Percentiles rank a stretch among this genome's conserved stretches.
phyloP scores from a whole-genome alignment of 2,329 filamentous ascomycete genomes.

The Emericellopsis atlantica region DNA sequence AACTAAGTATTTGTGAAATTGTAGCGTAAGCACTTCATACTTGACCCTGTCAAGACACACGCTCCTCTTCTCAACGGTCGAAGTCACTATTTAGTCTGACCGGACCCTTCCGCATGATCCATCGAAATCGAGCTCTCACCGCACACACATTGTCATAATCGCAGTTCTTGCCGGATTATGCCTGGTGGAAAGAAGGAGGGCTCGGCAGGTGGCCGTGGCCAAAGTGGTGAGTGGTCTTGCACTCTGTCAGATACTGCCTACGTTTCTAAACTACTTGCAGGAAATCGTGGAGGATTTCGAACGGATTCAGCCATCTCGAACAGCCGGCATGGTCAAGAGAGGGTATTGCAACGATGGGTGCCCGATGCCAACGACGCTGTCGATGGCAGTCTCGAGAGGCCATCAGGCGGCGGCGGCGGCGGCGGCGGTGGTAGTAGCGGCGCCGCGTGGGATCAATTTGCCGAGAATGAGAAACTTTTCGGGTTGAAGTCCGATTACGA shows the following conservation, averaged over 20 bases:
- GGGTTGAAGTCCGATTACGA: constrained; percentile 84
- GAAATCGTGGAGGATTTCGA: constrained; percentile 57
- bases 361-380: constrained; percentile 47
- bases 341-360: constrained; percentile 72
- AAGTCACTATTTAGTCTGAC: no score
- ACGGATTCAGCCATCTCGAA: constrained; percentile 86
- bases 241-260: not conserved
- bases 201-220: constrained; percentile 6
- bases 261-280: constrained; percentile 26
- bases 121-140: no score
- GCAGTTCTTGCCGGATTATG: not conserved
- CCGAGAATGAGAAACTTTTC: constrained; percentile 76
- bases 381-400: constrained; percentile 60
- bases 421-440: constrained; percentile 10
- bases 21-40: no score
- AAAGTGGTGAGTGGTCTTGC: constrained; percentile 20
- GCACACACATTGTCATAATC: no score
- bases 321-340: constrained; percentile 54
- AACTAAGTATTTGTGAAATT: no score
- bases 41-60: no score
- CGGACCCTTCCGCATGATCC: no score
- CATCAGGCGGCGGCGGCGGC: constrained; percentile 24
- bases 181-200: constrained; percentile 2
- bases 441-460: constrained; percentile 87
- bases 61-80: no score